Evolutionary conservation across 306 rosid genomes (phyloP), one percentile per base, ranked within the genome.

Genomic region (Acacia acuminata): DNA sequence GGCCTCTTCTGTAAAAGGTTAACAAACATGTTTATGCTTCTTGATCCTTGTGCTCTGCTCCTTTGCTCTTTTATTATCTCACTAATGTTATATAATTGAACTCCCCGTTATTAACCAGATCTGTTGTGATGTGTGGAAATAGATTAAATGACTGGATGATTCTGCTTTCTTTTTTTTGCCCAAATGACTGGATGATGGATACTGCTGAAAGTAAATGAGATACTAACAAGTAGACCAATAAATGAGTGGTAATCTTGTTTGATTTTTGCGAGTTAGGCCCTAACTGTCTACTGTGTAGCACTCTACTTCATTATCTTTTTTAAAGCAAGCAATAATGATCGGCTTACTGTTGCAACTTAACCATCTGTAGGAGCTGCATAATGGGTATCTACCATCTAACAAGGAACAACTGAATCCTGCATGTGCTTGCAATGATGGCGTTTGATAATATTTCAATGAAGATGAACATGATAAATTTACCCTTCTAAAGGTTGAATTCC

Each of bases 341-440:
- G 27, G 32, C 51, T 30, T 32, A 25, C 20, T 36, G 15, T 69
- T 4, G 2, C 30, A 36, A n/a, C 15, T 43, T 69, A n/a, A 17
- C 32, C 51, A 20, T 69, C 15, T 45, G n/a, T 58, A 34, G 66
- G 48, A 73, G 48, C 53, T 32, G 66, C 73, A 69, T 4, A 53
- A 55, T 27, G 69, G 69, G 38, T 5, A 15, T 16, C 19, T 63
- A 27, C 55, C 70, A 60, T 55, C 64, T 51, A 50, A 42, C 44
- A 10, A 58, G 65, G 65, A 58, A 58, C 12, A 60, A 60, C 25
- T 13, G 38, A 66, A 32, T 73, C 38, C 50, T 77, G 58, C 78
- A 86, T 66, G 60, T 79, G 79, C 72, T 27, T 72, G 72, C 72
- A 73, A 66, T 77, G 77, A 81, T 78, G 83, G 83, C 75, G 58